phyloP scores from a whole-genome alignment of 352 stramenopile species.

The Thalassiosira livingstoniorum region DNA sequence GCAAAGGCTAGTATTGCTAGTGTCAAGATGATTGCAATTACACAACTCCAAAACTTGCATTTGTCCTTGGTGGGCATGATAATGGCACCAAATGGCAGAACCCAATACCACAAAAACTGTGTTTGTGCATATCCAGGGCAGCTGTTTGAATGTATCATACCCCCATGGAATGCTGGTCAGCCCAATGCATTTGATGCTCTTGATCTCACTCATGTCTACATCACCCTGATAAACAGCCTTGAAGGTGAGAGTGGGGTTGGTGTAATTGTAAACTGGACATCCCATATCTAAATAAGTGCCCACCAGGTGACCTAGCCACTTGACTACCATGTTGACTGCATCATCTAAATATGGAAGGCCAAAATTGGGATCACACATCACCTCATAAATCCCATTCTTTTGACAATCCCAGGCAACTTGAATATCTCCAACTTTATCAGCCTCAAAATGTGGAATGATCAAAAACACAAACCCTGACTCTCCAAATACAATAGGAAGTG shows the following conservation, averaged over 20 bases:
- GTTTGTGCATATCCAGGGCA: conserved; percentile 3
- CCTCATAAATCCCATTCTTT: conserved; percentile 12
- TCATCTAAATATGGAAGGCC: conserved; percentile 9
- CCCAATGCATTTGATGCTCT: conserved; percentile 54
- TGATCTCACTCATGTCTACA: conserved; percentile 59
- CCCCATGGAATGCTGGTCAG: conserved; percentile 18
- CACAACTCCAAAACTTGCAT: conserved; percentile 29
- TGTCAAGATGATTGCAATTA: conserved; percentile 24
- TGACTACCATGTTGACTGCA: conserved; percentile 30
- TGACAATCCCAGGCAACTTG: conserved; percentile 30
- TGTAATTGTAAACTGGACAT: conserved; percentile 24
- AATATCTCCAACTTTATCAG: conserved; percentile 46
- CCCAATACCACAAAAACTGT: conserved; percentile 21
- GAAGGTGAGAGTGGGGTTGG: conserved; percentile 13
- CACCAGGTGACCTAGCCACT: conserved; percentile 28
- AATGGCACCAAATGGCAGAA: conserved; percentile 51
- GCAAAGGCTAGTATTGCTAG: conserved; percentile 23
- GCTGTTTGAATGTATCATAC: conserved; percentile 27
- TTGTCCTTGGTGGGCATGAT: conserved; percentile 39
- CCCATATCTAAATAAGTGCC: conserved; percentile 10
- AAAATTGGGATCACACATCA: conserved; percentile 30
- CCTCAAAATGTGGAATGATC: conserved; percentile 42
- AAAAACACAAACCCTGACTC: background rate
- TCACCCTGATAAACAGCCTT: conserved; percentile 41
- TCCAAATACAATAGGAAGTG: conserved; percentile 30